Conservation (phyloP, 176 grass and related monocot genomes). For the Oryza rufipogon region DNA sequence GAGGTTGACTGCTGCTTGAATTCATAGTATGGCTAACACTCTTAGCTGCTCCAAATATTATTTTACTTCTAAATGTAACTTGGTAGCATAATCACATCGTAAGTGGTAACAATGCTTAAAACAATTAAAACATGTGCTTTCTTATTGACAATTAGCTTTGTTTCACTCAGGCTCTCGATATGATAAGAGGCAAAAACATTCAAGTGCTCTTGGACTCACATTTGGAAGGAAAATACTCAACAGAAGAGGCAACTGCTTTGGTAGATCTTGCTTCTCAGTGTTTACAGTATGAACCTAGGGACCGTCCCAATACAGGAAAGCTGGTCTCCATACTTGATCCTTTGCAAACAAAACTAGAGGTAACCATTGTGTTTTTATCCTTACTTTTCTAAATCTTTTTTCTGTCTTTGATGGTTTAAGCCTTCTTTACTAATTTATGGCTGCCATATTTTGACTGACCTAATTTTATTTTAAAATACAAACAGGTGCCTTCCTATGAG, state of each 20-base stretch:
- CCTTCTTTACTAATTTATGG: background rate
- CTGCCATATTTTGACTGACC: slow-evolving; percentile 11
- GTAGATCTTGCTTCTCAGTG: slow-evolving; percentile 91
- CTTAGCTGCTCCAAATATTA: background rate
- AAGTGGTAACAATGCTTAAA: background rate
- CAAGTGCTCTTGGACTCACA: slow-evolving; percentile 89
- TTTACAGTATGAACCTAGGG: slow-evolving; percentile 91
- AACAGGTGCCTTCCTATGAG: slow-evolving; percentile 79
- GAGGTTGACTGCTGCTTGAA: background rate
- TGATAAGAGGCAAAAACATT: slow-evolving; percentile 80
- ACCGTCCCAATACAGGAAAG: slow-evolving; percentile 75
- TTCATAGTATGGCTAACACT: background rate
- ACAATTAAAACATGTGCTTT: background rate
- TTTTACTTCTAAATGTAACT: background rate
- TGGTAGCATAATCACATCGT: slow-evolving; percentile 11
- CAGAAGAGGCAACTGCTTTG: slow-evolving; percentile 75
- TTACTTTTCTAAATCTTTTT: background rate
- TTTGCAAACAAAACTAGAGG: slow-evolving; percentile 93
- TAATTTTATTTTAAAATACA: slow-evolving; percentile 27
- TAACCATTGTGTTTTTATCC: slow-evolving; percentile 22
- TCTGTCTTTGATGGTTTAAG: slow-evolving; percentile 12
- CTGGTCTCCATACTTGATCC: slow-evolving; percentile 71
- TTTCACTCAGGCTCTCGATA: slow-evolving; percentile 79
- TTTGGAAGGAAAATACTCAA: slow-evolving; percentile 94
- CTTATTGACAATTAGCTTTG: slow-evolving; percentile 25